A percentile compares a stretch with the other conserved stretches of the same genome.
These are phyloP conservation scores for Penicillium sp. DNA, from an alignment of 2,329 filamentous ascomycete genomes.

Conservation along the genomic window DNA sequence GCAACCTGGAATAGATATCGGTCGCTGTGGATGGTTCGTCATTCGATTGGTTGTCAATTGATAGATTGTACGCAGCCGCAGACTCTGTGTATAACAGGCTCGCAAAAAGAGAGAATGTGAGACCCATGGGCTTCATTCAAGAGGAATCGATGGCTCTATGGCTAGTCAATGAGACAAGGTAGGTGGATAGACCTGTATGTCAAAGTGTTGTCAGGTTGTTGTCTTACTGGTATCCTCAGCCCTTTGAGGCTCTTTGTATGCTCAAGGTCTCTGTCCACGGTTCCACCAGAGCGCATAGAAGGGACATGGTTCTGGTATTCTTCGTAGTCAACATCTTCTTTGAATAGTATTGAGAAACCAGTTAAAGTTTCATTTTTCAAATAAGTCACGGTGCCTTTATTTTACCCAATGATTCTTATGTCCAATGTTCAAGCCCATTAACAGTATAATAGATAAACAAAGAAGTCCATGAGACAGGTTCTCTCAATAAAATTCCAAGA, in stretches of 20 bases:
- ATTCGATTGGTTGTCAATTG: too few species aligned
- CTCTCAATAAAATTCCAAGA: neutral
- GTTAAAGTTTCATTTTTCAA: neutral
- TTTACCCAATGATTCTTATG: neutral
- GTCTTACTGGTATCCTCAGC: neutral
- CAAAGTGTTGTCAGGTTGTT: neutral
- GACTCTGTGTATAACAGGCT: neutral
- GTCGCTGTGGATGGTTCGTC: too few species aligned
- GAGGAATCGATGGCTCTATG: neutral
- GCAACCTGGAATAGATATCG: neutral
- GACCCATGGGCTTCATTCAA: neutral
- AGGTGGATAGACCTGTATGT: too few species aligned
- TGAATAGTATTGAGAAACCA: neutral
- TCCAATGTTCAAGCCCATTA: neutral
- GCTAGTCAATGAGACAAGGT: neutral
- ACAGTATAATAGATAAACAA: neutral
- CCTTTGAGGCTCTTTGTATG: neutral
- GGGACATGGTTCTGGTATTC: neutral
- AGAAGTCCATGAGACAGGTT: neutral
- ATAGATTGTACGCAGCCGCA: neutral
- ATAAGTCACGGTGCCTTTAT: neutral
- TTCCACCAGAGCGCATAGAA: neutral
- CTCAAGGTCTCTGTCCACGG: neutral
- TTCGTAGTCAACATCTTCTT: neutral
- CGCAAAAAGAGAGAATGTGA: too few species aligned